Evolutionary conservation across 1,139 yeast species (phyloP), one percentile per base, ranked within the genome.

Genomic region (Yamadazyma jaroonii): DNA sequence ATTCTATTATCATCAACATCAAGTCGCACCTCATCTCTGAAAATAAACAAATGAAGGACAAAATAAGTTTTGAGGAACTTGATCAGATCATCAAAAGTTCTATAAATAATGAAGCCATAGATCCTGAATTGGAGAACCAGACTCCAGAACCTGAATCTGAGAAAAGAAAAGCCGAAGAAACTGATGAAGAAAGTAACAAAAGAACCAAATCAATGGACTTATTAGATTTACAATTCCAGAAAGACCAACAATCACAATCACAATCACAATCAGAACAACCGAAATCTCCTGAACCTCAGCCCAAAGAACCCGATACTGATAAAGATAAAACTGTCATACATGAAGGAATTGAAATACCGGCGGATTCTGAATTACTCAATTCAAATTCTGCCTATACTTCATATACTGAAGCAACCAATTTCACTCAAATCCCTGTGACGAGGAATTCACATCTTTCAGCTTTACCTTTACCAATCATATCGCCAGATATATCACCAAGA

Each of bases 401-500:
- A 1, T 71, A 71, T 43, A 64, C 64, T 33, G 71, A 71, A 14
- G 54, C 70, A 20, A 60, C 73, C 2, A 59, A 63, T 40, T 47
- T 61, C 33, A 71, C 73, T 1, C 61, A 71, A 0, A 46, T 63
- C 17, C 67, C 73, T 0, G 55, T 63, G 28, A 53, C 72, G 13
- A 61, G 77, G 1, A 74, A 68, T 46, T 79, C 79, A 1, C 82
- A 79, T 46, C 54, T 79, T 33, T 73, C 81, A 0, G 79, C 83
- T 1, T 60, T 80, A 31, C 85, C 85, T 2, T 56, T 80, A 36
- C 70, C 79, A 2, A 58, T 79, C 4, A 67, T 76, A 2, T 79
- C 84, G 1, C 78, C 81, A 10, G 77, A 72, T 33, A 55, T 80
- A 20, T 81, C 85, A 0, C 76, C 82, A 4, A 65, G 83, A 48